These are phyloP conservation scores for Debaryomyces robertsiae DNA, from an alignment of 1,139 yeast species.

Conservation along the genomic window DNA sequence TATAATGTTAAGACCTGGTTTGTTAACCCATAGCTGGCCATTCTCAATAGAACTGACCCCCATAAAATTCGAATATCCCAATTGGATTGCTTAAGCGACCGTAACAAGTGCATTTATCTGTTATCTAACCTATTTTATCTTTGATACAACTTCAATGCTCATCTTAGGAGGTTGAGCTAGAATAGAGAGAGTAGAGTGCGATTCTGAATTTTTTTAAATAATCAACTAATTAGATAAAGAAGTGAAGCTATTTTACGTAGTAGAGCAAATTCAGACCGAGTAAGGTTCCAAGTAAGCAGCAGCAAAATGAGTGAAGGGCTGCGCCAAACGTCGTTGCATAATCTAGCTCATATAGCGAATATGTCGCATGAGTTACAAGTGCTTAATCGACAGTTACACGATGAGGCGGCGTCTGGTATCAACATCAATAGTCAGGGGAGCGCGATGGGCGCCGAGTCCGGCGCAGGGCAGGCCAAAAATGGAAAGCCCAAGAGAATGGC, in stretches of 20 bases:
- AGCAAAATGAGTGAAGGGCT: conserved; percentile 17
- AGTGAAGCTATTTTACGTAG: no score
- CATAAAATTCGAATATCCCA: conserved; percentile 68
- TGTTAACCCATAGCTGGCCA: conserved; percentile 79
- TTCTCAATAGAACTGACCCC: conserved; percentile 69
- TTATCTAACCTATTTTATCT: neutral
- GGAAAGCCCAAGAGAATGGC: conserved; percentile 65
- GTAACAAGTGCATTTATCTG: conserved; percentile 26
- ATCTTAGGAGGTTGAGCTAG: no score
- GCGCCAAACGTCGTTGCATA: conserved; percentile 35
- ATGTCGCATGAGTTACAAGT: conserved; percentile 46
- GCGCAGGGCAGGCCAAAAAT: conserved; percentile 17
- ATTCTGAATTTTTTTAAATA: neutral
- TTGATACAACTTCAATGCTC: no score
- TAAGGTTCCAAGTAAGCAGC: no score
- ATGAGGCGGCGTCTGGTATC: conserved; percentile 10
- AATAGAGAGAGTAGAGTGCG: neutral
- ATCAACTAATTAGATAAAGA: no score
- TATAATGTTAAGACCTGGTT: conserved; percentile 79
- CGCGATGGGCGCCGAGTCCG: neutral
- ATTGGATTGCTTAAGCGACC: conserved; percentile 30
- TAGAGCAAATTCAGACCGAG: no score
- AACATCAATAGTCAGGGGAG: conserved; percentile 4
- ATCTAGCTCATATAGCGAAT: conserved; percentile 48
- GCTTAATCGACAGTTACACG: conserved; percentile 31